These are phyloP conservation scores for Thelonectria olida DNA, from an alignment of 2,329 filamentous ascomycete genomes.

Conservation along the genomic window DNA sequence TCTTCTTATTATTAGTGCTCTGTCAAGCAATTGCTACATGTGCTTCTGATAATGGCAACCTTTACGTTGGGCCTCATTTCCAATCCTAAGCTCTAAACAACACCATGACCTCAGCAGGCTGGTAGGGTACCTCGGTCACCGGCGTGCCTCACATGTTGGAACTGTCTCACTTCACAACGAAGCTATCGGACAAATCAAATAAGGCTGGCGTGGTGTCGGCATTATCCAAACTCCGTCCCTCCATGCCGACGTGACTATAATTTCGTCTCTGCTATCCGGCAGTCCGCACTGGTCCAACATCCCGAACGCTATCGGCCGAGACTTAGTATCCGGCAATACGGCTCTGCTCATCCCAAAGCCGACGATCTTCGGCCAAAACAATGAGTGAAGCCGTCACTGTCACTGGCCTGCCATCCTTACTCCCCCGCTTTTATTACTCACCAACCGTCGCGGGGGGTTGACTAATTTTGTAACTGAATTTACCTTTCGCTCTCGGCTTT, in stretches of 20 bases:
- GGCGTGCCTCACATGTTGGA: neutral
- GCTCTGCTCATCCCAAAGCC: neutral
- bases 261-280: constrained; percentile 9
- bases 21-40: no score
- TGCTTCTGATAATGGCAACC: no score
- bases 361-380: neutral
- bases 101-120: no score
- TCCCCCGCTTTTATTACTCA: neutral
- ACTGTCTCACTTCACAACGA: neutral
- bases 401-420: neutral
- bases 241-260: no score
- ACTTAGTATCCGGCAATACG: neutral
- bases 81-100: no score
- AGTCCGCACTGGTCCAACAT: neutral
- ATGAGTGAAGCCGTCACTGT: neutral
- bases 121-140: no score
- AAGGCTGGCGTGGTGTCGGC: neutral
- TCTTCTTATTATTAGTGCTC: no score
- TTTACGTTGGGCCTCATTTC: no score
- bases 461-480: no score
- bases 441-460: neutral
- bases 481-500: neutral
- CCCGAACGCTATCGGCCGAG: constrained; percentile 2
- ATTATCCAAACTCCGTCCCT: neutral
- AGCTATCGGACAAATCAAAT: neutral